Evolutionary conservation across 352 stramenopile species (phyloP).

Genomic region (Globisporangium paddicum): DNA sequence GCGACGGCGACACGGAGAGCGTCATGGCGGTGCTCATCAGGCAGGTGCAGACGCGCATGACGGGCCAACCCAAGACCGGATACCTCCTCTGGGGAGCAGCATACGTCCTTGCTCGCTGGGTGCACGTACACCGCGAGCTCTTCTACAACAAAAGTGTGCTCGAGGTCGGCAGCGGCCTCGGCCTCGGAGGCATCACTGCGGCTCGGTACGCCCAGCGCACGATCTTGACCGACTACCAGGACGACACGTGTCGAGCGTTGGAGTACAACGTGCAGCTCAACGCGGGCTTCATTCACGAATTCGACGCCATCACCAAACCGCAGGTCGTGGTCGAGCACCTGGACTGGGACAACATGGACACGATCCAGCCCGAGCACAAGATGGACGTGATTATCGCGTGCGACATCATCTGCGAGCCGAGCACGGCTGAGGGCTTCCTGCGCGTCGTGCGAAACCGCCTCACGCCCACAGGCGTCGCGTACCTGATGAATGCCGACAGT

Average conservation of each 20-base stretch:
- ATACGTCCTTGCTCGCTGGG: conserved; percentile 76
- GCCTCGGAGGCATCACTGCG: conserved; percentile 73
- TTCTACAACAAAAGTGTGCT: conserved; percentile 70
- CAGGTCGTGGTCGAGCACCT: conserved; percentile 52
- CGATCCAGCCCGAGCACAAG: conserved; percentile 45
- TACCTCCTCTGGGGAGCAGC: conserved; percentile 83
- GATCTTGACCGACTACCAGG: conserved; percentile 81
- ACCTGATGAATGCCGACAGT: conserved; percentile 85
- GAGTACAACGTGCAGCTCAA: conserved; percentile 82
- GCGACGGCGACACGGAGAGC: conserved; percentile 31
- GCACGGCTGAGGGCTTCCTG: conserved; percentile 83
- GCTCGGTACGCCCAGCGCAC: conserved; percentile 56
- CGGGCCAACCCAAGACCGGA: conserved; percentile 78
- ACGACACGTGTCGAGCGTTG: conserved; percentile 70
- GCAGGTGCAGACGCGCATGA: conserved; percentile 81
- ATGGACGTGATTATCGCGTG: conserved; percentile 82
- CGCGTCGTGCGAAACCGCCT: conserved; percentile 68
- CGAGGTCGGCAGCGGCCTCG: conserved; percentile 80
- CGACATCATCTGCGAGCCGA: conserved; percentile 87
- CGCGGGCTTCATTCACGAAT: conserved; percentile 59
- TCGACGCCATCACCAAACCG: conserved; percentile 40
- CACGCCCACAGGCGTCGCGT: conserved; percentile 47
- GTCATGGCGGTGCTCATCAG: conserved; percentile 63
- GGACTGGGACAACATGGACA: conserved; percentile 77
- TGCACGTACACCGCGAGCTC: conserved; percentile 71